These are phyloP conservation scores for Lentinula detonsa DNA, from an alignment of 768 basidiomycete species.

Conservation along the genomic window DNA sequence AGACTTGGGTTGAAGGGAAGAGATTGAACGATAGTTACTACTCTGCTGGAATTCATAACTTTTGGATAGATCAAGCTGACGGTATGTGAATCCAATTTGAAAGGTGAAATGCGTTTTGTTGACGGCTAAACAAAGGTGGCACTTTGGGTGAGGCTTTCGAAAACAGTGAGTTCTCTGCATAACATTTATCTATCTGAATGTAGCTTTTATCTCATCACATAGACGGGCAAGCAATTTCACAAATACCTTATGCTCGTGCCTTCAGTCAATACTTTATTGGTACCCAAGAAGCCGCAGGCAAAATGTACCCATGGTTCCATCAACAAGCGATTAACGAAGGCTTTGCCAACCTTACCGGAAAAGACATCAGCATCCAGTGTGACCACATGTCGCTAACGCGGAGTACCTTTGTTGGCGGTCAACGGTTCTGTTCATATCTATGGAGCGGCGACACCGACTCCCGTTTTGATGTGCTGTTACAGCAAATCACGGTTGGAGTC, in stretches of 20 bases:
- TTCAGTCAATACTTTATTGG: slow-evolving; percentile 30
- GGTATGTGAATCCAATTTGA: slow-evolving; percentile 11
- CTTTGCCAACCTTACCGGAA: slow-evolving; percentile 24
- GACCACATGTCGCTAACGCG: slow-evolving; percentile 28
- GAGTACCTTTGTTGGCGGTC: slow-evolving; percentile 30
- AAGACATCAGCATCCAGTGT: slow-evolving; percentile 17
- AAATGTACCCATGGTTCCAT: slow-evolving; percentile 33
- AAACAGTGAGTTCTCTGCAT: slow-evolving; percentile 18
- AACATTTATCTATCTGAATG: neutral
- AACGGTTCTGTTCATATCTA: slow-evolving; percentile 30
- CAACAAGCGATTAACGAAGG: slow-evolving; percentile 31
- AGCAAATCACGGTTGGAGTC: slow-evolving; percentile 28
- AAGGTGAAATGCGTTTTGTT: neutral
- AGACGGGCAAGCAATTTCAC: slow-evolving; percentile 25
- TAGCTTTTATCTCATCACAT: neutral
- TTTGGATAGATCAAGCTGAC: slow-evolving; percentile 34
- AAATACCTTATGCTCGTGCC: slow-evolving; percentile 26
- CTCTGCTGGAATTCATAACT: slow-evolving; percentile 29
- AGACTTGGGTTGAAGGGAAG: slow-evolving; percentile 18
- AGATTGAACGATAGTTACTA: slow-evolving; percentile 29
- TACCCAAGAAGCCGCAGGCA: slow-evolving; percentile 27
- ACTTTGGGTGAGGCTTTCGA: slow-evolving; percentile 28
- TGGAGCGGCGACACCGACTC: slow-evolving; percentile 31
- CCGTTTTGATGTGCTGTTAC: slow-evolving; percentile 25
- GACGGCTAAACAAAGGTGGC: slow-evolving; percentile 17